Percentiles rank a stretch among this genome's conserved stretches.
phyloP scores from a whole-genome alignment of 805 yeast species.

The Schizosaccharomyces cryophilus region DNA sequence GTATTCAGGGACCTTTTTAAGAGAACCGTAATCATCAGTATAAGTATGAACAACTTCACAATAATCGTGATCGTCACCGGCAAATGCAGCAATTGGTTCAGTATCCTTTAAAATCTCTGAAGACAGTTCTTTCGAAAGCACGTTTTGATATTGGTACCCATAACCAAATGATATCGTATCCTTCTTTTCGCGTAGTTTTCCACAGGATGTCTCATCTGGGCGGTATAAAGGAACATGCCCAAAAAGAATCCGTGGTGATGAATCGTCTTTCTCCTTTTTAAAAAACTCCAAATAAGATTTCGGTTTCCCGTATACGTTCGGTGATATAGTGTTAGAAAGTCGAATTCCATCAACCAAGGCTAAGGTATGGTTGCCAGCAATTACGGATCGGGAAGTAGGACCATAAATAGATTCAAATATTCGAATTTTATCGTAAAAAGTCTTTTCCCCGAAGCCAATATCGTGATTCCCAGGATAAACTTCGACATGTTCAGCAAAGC shows the following conservation, averaged over 20 bases:
- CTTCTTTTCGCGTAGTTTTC: slow-evolving; percentile 46
- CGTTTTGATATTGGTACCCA: slow-evolving; percentile 81
- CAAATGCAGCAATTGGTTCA: slow-evolving; percentile 44
- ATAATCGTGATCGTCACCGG: slow-evolving; percentile 95
- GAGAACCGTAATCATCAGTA: slow-evolving; percentile 5
- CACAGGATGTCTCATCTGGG: slow-evolving; percentile 38
- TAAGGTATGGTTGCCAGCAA: slow-evolving; percentile 47
- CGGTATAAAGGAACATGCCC: slow-evolving; percentile 78
- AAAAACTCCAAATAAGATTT: slow-evolving; percentile 25
- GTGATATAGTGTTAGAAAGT: slow-evolving; percentile 32
- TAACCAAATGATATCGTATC: slow-evolving; percentile 38
- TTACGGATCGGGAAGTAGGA: slow-evolving; percentile 25
- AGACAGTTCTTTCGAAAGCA: slow-evolving; percentile 38
- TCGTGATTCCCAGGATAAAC: slow-evolving; percentile 87
- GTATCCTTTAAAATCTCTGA: slow-evolving; percentile 32
- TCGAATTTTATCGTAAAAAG: slow-evolving; percentile 28
- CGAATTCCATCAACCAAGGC: slow-evolving; percentile 69
- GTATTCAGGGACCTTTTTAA: slow-evolving; percentile 25
- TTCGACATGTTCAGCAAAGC: slow-evolving; percentile 17
- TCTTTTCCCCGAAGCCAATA: slow-evolving; percentile 69
- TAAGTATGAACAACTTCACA: slow-evolving; percentile 46
- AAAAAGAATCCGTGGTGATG: slow-evolving; percentile 23
- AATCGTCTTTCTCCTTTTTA: slow-evolving; percentile 6
- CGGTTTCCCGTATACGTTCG: slow-evolving; percentile 24
- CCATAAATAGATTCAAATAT: slow-evolving; percentile 61